Percentiles rank a stretch among this genome's conserved stretches.
Evolutionary conservation across 1,284 basidiomycete genomes (phyloP).

Genomic region (Neotropicomus parvogracilis): DNA sequence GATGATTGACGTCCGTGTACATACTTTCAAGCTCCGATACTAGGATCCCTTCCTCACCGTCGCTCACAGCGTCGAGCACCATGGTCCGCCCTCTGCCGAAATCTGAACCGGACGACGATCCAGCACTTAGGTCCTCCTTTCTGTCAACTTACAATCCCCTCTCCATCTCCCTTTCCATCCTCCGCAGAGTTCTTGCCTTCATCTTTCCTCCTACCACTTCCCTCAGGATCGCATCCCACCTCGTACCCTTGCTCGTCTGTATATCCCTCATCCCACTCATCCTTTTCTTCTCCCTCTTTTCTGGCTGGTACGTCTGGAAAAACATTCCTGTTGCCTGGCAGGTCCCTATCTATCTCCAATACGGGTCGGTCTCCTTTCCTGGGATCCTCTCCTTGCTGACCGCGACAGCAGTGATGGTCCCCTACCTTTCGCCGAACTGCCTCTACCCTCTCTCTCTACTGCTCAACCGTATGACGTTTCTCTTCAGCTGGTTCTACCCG

Average conservation of each 20-base stretch:
- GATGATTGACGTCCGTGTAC: slow-evolving; percentile 33
- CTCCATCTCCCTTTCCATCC: slow-evolving; percentile 1
- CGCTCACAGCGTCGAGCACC: slow-evolving; percentile 6
- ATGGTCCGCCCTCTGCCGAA: slow-evolving; percentile 30
- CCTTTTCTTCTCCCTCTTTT: slow-evolving; percentile 53
- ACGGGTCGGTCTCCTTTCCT: slow-evolving; percentile 53
- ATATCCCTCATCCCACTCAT: slow-evolving; percentile 59
- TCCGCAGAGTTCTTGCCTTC: slow-evolving; percentile 7
- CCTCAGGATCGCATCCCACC: slow-evolving; percentile 43
- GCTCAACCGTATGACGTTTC: slow-evolving; percentile 70
- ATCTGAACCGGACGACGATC: slow-evolving; percentile 17
- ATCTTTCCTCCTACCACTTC: slow-evolving; percentile 50
- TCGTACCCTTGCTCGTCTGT: slow-evolving; percentile 60
- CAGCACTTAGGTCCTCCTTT: neutral
- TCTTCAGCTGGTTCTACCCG: slow-evolving; percentile 62
- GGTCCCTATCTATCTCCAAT: slow-evolving; percentile 63
- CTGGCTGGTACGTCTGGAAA: slow-evolving; percentile 71
- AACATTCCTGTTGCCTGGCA: slow-evolving; percentile 67
- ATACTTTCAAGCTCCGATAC: slow-evolving; percentile 27
- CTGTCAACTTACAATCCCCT: neutral
- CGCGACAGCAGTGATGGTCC: slow-evolving; percentile 49
- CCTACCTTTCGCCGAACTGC: slow-evolving; percentile 55
- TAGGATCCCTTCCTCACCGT: slow-evolving; percentile 1
- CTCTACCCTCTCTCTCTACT: slow-evolving; percentile 48
- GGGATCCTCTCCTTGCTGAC: slow-evolving; percentile 4